Base-by-base conservation (phyloP, 2,329 filamentous ascomycete genomes). In the Drechslerella coelobrocha region DNA sequence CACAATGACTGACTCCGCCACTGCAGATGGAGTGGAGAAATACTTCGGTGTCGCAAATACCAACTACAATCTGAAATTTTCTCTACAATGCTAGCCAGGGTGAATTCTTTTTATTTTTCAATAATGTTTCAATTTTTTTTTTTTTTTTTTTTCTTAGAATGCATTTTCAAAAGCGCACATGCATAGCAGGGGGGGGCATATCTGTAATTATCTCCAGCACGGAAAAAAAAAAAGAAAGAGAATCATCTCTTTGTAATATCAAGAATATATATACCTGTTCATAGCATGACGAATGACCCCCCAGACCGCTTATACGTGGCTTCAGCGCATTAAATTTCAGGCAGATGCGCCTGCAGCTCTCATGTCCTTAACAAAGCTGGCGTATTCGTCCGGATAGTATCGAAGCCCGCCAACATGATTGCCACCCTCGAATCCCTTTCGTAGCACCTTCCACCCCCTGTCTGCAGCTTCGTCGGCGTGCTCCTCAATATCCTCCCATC, bases 321-420 rank as follows among this genome's bases (percentile, higher is more conserved):
- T 31, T 31, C 29, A 31, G 29, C 12, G 6, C 6, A 31, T 21
- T 17, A 14, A 41, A 17, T 6, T 34, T 34, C 29, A 51, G n/a
- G 7, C n/a, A 17, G 19, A 21, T 9, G 27, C 26, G 19, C 21
- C 19, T 5, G 39, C 14, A 12, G 24, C 19, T 43, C 65, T 62
- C 7, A 71, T 21, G 21, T 60, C 51, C 34, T 34, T 23, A 1
- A 71, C 37, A n/a, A 71, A 60, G 6, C 59, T 48, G 21, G 57
- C 54, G 23, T 71, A 71, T 23, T 71, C 66, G 12, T 47, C 17
- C 17, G 59, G 59, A 45, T 71, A 59, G 24, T 63, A 50, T 9
- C 66, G 66, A 47, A 63, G 63, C 7, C 59, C 54, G 31, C 66
- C 66, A 1, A 71, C 59, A 39, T 71, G 66, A 31, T 21, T 63